Conservation (phyloP, 257 asterid genomes). For the Paraleonurus japonicus region DNA sequence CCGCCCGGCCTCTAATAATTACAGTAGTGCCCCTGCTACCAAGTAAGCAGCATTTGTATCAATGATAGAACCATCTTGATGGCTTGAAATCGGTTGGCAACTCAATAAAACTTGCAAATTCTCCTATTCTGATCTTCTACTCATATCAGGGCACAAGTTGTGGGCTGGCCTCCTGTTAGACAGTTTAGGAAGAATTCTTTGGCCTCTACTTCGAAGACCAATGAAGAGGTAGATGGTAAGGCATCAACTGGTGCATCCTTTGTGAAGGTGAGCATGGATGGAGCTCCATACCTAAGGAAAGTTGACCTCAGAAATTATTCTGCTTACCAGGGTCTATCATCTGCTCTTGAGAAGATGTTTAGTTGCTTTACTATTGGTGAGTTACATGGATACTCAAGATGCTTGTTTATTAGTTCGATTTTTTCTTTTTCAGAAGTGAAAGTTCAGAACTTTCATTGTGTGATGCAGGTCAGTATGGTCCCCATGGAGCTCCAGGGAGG, state of each 20-base stretch:
- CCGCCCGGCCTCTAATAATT: constrained; percentile 11
- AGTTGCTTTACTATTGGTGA: constrained; percentile 70
- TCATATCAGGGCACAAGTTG: constrained; percentile 68
- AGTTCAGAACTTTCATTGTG: not conserved
- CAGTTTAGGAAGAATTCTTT: constrained; percentile 56
- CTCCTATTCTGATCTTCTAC: constrained; percentile 1
- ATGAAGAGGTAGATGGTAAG: constrained; percentile 64
- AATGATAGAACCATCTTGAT: not conserved
- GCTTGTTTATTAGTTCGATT: not conserved
- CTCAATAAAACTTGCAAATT: not conserved
- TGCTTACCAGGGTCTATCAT: constrained; percentile 64
- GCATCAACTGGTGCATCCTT: constrained; percentile 48
- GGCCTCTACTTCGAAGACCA: constrained; percentile 46
- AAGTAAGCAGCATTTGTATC: constrained; percentile 46
- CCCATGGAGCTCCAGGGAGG: constrained; percentile 57
- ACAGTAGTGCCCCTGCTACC: constrained; percentile 50
- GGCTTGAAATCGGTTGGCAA: not conserved
- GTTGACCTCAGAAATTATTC: constrained; percentile 60
- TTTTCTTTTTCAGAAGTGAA: not conserved
- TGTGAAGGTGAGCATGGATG: constrained; percentile 79
- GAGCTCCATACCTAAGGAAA: constrained; percentile 75
- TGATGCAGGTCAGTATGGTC: constrained; percentile 56
- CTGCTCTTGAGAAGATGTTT: constrained; percentile 77
- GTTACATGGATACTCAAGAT: not conserved
- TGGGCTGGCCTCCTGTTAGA: constrained; percentile 81